Base-by-base conservation (phyloP, 2,329 filamentous ascomycete species). In the Emericellopsis atlantica region DNA sequence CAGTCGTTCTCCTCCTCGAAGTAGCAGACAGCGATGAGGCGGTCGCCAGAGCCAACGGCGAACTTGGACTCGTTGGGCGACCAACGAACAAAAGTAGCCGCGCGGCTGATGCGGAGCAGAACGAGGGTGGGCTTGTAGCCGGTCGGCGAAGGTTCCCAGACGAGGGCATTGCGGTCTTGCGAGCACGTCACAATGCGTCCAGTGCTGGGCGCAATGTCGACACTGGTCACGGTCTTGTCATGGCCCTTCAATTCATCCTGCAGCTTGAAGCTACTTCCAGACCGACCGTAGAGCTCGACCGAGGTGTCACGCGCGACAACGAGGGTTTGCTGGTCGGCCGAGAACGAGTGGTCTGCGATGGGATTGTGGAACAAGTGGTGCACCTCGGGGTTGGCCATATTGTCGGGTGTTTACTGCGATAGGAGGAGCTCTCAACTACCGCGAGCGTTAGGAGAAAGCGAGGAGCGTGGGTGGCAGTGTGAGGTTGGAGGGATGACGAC, bases 1-100 rank as follows among this genome's bases (percentile, higher is more conserved):
- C 92, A 98, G 69, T 98, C 89, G 64, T 98, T 95, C 64, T 98
- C 92, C 60, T 95, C 86, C 58, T 98, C 92, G 53, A 98, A 98
- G 69, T 96, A 96, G 72, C 92, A 98, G 51, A 96, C 76, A 33
- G 92, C 88, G 54, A 98, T 95, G 49, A 95, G 84, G 48, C 92
- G 81, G 52, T 95, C 92, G 46, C 92, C 92, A 23, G 89, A 95
- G 45, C 92, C 92, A 22, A 96, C 92, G 41, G 92, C 92, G 60
- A 98, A 98, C 65, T 98, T 98, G 59, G 81, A 84, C 71, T 98
- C 92, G 18, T 84, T 90, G 3, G 92, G 92, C 18, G 88, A 93
- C 92, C 92, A 98, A 54, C 92, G 85, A 39, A 95, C 92, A 57
- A 90, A 95, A 0, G 92, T 98, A 4, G 92, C 92, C 15, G 92